Evolutionary conservation across 2,329 filamentous ascomycete species (phyloP), one percentile per base, ranked within the genome.

Genomic region (Colletotrichum sidae): DNA sequence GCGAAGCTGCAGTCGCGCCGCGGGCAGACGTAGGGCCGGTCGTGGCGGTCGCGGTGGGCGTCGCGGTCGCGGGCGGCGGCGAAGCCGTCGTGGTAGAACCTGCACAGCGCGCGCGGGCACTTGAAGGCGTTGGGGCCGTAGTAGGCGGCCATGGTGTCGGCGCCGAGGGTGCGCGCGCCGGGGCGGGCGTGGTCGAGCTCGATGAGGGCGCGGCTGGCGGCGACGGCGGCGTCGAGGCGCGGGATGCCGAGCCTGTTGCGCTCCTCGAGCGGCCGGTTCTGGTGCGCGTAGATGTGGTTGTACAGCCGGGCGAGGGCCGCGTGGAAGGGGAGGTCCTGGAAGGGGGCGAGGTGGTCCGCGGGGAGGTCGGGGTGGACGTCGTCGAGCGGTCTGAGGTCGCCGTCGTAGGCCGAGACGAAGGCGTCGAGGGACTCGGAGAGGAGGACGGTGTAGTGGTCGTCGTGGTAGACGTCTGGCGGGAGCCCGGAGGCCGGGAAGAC

Each of bases 71-170:
- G 67, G 2, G 68, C 47, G 8, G 70, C 72, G 7, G 70, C 69
- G 69, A 81, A 83, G 0, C 82, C 81, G 45, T 79, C 72, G 49
- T 80, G 73, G 68, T 83, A 84, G 70, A 75, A 80, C 10, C 70
- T 72, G 69, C 81, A 83, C 2, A 70, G 76, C 9, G 78, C 72
- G n/a, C 73, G 75, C 2, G 70, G 64, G 68, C 81, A 83, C 60
- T 83, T 83, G 74, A 74, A 83, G 9, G 73, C 50, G 8, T 74
- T 75, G 4, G 67, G 38, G 6, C 81, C 80, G 60, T 83, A 82
- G 46, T 74, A 76, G 34, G 69, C 51, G 60, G 68, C 13, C 9
- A 74, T 54, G 0, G 37, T 60, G 2, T 69, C 52, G 25, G 17
- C 2, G 13, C n/a, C 10, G 7, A 17, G 9, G 11, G 51, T 45